Evolutionary conservation across 2,329 filamentous ascomycete species (phyloP).

Genomic region (Nakataea oryzae): DNA sequence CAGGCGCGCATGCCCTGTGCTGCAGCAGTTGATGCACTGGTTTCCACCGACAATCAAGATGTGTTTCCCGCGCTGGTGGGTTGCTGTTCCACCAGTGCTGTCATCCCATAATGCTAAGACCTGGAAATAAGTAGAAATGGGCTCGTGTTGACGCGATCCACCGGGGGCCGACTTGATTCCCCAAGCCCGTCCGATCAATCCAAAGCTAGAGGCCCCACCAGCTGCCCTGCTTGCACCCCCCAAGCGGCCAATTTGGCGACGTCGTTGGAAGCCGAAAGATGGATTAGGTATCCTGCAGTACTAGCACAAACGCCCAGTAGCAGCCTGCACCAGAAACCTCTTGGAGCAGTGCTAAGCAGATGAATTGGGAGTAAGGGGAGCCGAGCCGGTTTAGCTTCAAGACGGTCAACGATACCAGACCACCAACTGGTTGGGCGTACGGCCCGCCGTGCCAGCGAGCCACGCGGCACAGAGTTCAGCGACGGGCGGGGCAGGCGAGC

Average conservation of each 20-base stretch:
- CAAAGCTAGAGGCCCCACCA: not conserved
- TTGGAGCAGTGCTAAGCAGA: not conserved
- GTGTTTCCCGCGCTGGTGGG: not conserved
- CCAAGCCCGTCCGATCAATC: not conserved
- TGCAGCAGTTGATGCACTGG: not conserved
- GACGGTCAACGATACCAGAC: not conserved
- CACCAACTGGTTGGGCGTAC: not conserved
- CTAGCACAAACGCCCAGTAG: no score
- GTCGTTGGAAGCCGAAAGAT: not conserved
- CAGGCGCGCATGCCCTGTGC: not conserved
- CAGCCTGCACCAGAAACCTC: no score
- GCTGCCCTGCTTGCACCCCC: no score
- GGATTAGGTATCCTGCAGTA: no score
- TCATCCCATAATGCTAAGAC: not conserved
- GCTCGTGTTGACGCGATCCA: not conserved
- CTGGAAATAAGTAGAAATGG: not conserved
- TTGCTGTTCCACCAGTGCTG: not conserved
- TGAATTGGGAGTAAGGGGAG: not conserved
- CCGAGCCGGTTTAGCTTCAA: not conserved
- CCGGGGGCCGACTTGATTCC: not conserved
- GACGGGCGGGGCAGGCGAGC: no score
- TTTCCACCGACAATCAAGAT: not conserved
- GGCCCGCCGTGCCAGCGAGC: not conserved
- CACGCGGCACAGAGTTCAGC: not conserved
- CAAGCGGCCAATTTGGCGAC: not conserved